phyloP scores from a whole-genome alignment of 164 flowering plant genomes.

The Brasenia schreberi region DNA sequence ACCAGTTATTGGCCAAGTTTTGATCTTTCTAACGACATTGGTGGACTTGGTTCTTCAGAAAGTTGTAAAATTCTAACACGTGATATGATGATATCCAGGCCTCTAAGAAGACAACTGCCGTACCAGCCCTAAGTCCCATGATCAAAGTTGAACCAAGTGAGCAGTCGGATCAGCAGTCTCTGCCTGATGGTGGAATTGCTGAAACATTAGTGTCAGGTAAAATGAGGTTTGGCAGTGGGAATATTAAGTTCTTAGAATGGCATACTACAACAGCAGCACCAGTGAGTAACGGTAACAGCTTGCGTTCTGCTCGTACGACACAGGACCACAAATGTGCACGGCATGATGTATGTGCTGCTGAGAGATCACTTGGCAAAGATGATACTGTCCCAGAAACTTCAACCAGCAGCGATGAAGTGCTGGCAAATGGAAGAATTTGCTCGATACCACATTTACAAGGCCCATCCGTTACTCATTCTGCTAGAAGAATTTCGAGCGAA shows the following conservation, averaged over 20 bases:
- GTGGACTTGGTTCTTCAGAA: not conserved
- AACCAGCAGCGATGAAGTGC: constrained; percentile 10
- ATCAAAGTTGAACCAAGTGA: not conserved
- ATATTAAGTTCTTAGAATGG: not conserved
- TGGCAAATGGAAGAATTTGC: constrained; percentile 9
- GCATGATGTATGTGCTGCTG: not conserved
- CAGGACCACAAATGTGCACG: not conserved
- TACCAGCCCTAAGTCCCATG: not conserved
- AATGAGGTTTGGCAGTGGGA: not conserved
- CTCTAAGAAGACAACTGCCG: not conserved
- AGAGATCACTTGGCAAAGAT: not conserved
- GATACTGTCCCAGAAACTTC: constrained; percentile 12
- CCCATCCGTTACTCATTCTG: constrained; percentile 13
- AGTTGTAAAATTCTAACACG: not conserved
- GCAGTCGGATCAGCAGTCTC: not conserved
- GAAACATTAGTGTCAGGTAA: not conserved
- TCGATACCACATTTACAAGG: constrained; percentile 28
- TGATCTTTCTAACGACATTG: not conserved
- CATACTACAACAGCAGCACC: not conserved
- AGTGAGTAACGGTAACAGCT: not conserved
- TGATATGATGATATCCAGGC: not conserved
- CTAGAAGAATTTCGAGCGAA: constrained; percentile 18
- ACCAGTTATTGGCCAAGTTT: not conserved
- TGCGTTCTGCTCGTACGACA: not conserved
- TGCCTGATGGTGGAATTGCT: not conserved